These are phyloP conservation scores for Dactylella cylindrospora DNA, from an alignment of 2,329 filamentous ascomycete genomes.

Conservation along the genomic window DNA sequence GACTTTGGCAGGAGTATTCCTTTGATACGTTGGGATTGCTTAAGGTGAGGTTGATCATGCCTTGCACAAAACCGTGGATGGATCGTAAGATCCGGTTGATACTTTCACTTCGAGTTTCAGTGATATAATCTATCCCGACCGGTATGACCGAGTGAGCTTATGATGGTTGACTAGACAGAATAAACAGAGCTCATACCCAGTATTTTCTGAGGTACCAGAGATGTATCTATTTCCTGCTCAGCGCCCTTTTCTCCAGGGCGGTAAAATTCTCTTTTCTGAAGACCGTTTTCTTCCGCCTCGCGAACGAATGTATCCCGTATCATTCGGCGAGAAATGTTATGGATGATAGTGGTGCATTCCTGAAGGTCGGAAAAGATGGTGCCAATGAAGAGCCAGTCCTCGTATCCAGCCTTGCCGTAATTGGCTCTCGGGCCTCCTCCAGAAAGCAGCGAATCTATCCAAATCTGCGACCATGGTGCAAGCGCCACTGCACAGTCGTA, in stretches of 20 bases:
- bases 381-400: slow-evolving; percentile 15
- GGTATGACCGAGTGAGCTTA: not conserved
- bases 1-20: not conserved
- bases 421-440: too few relatives aligned
- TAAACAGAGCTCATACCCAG: slow-evolving; percentile 1
- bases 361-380: slow-evolving; percentile 1
- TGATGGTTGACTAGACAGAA: not conserved
- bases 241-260: not conserved
- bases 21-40: not conserved
- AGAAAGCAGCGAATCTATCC: slow-evolving; percentile 8
- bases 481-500: slow-evolving; percentile 10
- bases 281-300: not conserved
- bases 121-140: not conserved
- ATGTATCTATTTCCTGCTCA: not conserved
- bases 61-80: not conserved
- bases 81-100: not conserved
- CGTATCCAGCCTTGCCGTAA: not conserved
- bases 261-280: not conserved
- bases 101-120: not conserved
- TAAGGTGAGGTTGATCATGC: not conserved
- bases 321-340: not conserved
- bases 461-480: slow-evolving; percentile 15
- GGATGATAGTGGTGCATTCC: not conserved
- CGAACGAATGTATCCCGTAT: not conserved
- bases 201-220: slow-evolving; percentile 7